phyloP scores from a whole-genome alignment of 2,329 filamentous ascomycete species.

The Neospermospora avenae region DNA sequence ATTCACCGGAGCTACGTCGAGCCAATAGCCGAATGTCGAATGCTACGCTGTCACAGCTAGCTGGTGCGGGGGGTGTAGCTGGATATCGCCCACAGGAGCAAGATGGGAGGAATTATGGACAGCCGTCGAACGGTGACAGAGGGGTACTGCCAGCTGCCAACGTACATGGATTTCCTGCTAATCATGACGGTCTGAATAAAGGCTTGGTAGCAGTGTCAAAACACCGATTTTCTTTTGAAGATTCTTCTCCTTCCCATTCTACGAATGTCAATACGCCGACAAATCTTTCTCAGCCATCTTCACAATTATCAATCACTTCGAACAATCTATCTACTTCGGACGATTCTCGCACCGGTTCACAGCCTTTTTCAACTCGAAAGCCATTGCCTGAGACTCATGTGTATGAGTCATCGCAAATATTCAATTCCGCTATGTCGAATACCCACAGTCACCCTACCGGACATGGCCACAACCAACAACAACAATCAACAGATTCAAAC shows the following conservation, averaged over 20 bases:
- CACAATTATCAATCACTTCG: slow-evolving; percentile 18
- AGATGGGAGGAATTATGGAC: slow-evolving; percentile 21
- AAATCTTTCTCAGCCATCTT: slow-evolving; percentile 19
- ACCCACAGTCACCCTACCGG: neutral
- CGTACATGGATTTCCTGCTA: slow-evolving; percentile 35
- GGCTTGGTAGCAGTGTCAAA: slow-evolving; percentile 35
- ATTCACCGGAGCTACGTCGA: slow-evolving; percentile 72
- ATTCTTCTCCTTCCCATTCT: slow-evolving; percentile 22
- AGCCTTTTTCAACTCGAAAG: slow-evolving; percentile 3
- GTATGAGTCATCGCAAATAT: slow-evolving; percentile 21
- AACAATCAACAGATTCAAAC: slow-evolving; percentile 24
- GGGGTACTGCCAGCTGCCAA: slow-evolving; percentile 38
- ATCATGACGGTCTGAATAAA: slow-evolving; percentile 34
- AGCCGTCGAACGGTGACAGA: slow-evolving; percentile 37
- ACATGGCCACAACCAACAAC: slow-evolving; percentile 21
- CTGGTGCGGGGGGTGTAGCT: slow-evolving; percentile 58
- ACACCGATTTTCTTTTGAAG: slow-evolving; percentile 30
- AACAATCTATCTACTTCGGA: slow-evolving; percentile 2
- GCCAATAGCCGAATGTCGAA: slow-evolving; percentile 82
- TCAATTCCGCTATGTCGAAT: slow-evolving; percentile 12
- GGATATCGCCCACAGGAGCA: slow-evolving; percentile 40
- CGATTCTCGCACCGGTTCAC: slow-evolving; percentile 6
- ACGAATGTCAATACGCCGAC: slow-evolving; percentile 18
- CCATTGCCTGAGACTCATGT: slow-evolving; percentile 12
- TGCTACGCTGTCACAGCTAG: slow-evolving; percentile 77